phyloP scores from a whole-genome alignment of 2,329 filamentous ascomycete species.

The Graphium sp. region DNA sequence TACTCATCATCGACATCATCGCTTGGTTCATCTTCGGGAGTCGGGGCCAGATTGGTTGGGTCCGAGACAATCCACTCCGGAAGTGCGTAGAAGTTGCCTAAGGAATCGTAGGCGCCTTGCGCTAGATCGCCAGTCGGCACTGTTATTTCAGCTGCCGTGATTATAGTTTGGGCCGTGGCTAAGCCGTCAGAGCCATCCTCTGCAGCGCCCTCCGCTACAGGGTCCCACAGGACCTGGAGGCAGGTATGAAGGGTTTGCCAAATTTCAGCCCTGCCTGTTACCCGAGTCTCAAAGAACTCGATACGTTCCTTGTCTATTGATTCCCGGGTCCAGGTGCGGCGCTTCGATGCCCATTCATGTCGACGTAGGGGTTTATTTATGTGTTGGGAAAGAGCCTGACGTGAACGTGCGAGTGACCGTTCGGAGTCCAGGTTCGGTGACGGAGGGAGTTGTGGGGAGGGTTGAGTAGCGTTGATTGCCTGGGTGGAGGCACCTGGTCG shows the following conservation, averaged over 20 bases:
- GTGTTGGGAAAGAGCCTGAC: constrained; percentile 38
- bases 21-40: constrained; percentile 20
- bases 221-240: constrained; percentile 49
- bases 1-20: constrained; percentile 13
- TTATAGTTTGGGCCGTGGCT: constrained; percentile 60
- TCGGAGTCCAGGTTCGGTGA: constrained; percentile 8
- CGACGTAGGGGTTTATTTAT: constrained; percentile 53
- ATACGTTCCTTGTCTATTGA: constrained; percentile 53
- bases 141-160: constrained; percentile 63
- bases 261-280: constrained; percentile 59
- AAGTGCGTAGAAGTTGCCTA: constrained; percentile 53
- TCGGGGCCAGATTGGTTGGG: constrained; percentile 35
- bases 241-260: constrained; percentile 63
- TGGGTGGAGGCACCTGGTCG: constrained; percentile 31
- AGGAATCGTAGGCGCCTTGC: constrained; percentile 54
- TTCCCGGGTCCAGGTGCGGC: constrained; percentile 50
- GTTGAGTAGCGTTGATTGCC: constrained; percentile 28
- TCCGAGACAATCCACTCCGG: constrained; percentile 54
- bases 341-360: constrained; percentile 48
- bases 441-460: constrained; percentile 11
- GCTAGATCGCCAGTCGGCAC: constrained; percentile 57
- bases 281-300: constrained; percentile 83
- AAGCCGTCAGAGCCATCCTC: constrained; percentile 24
- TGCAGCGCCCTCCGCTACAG: constrained; percentile 20
- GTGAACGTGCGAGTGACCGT: constrained; percentile 14